Conservation (phyloP, 176 grass and related monocot genomes). For the Phoenix dactylifera region DNA sequence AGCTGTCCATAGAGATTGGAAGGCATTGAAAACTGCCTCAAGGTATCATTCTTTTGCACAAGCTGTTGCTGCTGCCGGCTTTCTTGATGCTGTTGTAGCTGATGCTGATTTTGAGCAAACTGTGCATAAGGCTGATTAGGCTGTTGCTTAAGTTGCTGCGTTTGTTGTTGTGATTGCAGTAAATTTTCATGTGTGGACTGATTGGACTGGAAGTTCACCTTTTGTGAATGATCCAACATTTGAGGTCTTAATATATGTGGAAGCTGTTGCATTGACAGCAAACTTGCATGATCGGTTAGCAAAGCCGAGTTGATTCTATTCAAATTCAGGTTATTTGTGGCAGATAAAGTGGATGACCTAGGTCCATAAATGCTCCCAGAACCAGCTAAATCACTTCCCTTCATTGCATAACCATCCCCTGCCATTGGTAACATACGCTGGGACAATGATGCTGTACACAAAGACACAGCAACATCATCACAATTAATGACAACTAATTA, state of each 20-base stretch:
- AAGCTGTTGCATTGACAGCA: slow-evolving; percentile 59
- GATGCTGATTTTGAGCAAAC: slow-evolving; percentile 57
- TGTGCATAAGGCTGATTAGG: slow-evolving; percentile 41
- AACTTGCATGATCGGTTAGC: slow-evolving; percentile 49
- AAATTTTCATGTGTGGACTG: no score
- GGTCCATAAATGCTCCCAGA: slow-evolving; percentile 56
- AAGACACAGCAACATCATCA: slow-evolving; percentile 9
- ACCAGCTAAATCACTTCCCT: slow-evolving; percentile 38
- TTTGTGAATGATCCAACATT: slow-evolving; percentile 66
- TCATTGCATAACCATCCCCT: slow-evolving; percentile 22
- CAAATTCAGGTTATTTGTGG: slow-evolving; percentile 45
- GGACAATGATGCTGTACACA: slow-evolving; percentile 29
- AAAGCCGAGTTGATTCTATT: slow-evolving; percentile 52
- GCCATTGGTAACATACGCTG: slow-evolving; percentile 23
- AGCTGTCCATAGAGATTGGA: slow-evolving; percentile 51
- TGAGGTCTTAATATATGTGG: slow-evolving; percentile 62
- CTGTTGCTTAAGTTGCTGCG: slow-evolving; percentile 61
- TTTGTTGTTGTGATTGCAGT: slow-evolving; percentile 45
- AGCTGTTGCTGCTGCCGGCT: slow-evolving; percentile 46
- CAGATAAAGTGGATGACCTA: slow-evolving; percentile 53
- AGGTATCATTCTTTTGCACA: slow-evolving; percentile 40
- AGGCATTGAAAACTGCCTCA: slow-evolving; percentile 43
- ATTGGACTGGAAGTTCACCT: slow-evolving; percentile 58
- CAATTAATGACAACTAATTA: no score
- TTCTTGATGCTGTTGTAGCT: slow-evolving; percentile 51